These are phyloP conservation scores for Tolypocladium album DNA, from an alignment of 2,329 filamentous ascomycete genomes.

Conservation along the genomic window DNA sequence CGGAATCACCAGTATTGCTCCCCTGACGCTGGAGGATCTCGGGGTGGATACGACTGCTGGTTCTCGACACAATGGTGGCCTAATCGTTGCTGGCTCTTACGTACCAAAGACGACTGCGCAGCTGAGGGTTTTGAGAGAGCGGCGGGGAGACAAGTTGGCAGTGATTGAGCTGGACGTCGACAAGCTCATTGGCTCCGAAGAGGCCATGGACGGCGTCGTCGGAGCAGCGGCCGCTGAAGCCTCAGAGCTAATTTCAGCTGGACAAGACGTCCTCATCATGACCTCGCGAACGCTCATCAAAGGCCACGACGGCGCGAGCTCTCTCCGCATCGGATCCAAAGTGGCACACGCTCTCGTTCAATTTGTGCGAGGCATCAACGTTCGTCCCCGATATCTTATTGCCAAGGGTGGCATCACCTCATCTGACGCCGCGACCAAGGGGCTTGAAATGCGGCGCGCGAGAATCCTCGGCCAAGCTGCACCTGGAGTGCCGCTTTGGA, in stretches of 20 bases:
- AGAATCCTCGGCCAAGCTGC: constrained; percentile 44
- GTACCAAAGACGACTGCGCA: constrained; percentile 48
- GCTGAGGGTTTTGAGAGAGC: constrained; percentile 27
- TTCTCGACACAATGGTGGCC: constrained; percentile 23
- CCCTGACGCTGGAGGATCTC: constrained; percentile 33
- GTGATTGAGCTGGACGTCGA: constrained; percentile 34
- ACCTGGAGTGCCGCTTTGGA: constrained; percentile 45
- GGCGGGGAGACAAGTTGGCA: constrained; percentile 27
- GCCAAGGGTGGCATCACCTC: constrained; percentile 51
- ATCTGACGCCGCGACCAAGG: constrained; percentile 46
- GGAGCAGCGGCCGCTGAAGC: constrained; percentile 19
- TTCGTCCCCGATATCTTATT: constrained; percentile 43
- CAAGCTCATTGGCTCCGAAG: constrained; percentile 14
- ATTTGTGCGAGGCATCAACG: constrained; percentile 31
- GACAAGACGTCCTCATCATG: constrained; percentile 45
- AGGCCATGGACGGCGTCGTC: constrained; percentile 16
- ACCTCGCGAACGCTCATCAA: constrained; percentile 41
- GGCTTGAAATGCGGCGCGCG: constrained; percentile 38
- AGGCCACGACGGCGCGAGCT: constrained; percentile 29
- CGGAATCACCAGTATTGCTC: constrained; percentile 37
- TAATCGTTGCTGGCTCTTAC: constrained; percentile 45
- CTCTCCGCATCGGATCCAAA: constrained; percentile 38
- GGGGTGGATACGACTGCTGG: constrained; percentile 10
- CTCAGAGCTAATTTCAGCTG: constrained; percentile 20
- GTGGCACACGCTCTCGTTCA: constrained; percentile 41